Evolutionary conservation across 1,284 basidiomycete genomes (phyloP), one percentile per base, ranked within the genome.

Genomic region (Pulveroboletus sp.): DNA sequence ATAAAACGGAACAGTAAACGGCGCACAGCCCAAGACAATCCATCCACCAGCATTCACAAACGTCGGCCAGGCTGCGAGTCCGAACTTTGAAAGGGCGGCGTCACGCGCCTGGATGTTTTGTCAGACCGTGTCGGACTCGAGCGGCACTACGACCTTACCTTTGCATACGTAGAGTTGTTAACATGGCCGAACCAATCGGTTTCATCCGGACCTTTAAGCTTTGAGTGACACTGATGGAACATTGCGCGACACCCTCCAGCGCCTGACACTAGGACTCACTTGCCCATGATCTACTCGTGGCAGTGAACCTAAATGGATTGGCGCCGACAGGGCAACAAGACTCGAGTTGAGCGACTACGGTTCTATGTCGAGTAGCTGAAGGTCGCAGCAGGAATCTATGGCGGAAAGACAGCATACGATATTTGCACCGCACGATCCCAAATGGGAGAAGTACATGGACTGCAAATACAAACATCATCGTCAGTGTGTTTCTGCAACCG

Each of bases 151-250:
- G 6, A 11, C 20, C 73, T 35, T 57, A 84, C 85, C 77, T 87
- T 89, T 0, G 85, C 82, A 63, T 91, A 91, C 53, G 80, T 83
- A 0, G 87, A 89, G 65, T 91, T 91, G 67, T 82, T 87, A 47
- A 91, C 74, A 65, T 91, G 88, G 25, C 60, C 73, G 60, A 88
- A 85, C 65, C 83, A 89, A 65, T 91, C 89, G 42, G 78, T 80
- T 56, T 90, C 87, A 61, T 89, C 87, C 8, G 83, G 68, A 56
- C 80, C 87, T 85, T 58, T 42, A n/a, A 40, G 6, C 10, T 18
- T 43, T 58, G 18, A 60, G 56, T 43, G 7, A 46, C n/a, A 35
- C 50, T 33, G n/a, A 49, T 15, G 22, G 46, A 50, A 39, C 10
- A 15, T 12, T 18, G n/a, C 18, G 20, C n/a, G 22, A 20, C 33